Conservation (phyloP, 2,329 filamentous ascomycete genomes). For the Geosmithia putterillii region DNA sequence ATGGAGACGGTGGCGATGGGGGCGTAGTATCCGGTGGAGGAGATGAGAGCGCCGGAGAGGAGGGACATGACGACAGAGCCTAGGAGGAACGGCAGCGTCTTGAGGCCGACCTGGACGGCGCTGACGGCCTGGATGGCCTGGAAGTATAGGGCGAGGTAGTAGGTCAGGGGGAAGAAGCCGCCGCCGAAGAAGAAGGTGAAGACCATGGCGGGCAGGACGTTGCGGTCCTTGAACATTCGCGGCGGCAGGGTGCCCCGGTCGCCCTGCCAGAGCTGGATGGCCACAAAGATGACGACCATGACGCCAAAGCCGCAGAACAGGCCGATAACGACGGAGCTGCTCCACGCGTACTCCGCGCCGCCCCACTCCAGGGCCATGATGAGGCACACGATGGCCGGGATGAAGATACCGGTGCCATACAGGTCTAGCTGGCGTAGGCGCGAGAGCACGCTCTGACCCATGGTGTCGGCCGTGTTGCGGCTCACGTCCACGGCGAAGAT, state of each 20-base stretch:
- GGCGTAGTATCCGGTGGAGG: slow-evolving; percentile 12
- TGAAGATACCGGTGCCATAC: slow-evolving; percentile 33
- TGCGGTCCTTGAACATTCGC: slow-evolving; percentile 2
- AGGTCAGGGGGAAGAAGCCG: slow-evolving; percentile 31
- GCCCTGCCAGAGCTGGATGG: slow-evolving; percentile 4
- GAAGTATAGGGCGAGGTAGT: slow-evolving; percentile 28
- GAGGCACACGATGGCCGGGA: slow-evolving; percentile 38
- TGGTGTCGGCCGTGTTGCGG: slow-evolving; percentile 19
- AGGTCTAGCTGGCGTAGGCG: slow-evolving; percentile 26
- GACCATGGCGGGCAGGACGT: slow-evolving; percentile 19
- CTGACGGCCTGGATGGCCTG: slow-evolving; percentile 27
- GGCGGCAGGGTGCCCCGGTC: slow-evolving; percentile 3
- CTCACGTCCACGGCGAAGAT: slow-evolving; percentile 31
- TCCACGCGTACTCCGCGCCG: slow-evolving; percentile 38
- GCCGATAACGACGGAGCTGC: slow-evolving; percentile 32
- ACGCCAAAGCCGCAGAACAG: slow-evolving; percentile 35
- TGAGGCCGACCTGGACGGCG: slow-evolving; percentile 11
- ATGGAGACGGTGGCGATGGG: slow-evolving; percentile 27
- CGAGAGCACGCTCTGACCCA: slow-evolving; percentile 16
- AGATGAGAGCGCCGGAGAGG: slow-evolving; percentile 25
- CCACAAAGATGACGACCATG: slow-evolving; percentile 30
- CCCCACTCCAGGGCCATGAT: slow-evolving; percentile 46
- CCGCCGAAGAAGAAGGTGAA: slow-evolving; percentile 26
- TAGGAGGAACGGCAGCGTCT: slow-evolving; percentile 9
- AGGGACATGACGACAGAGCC: slow-evolving; percentile 28